Evolutionary conservation across 2,329 filamentous ascomycete genomes (phyloP).

Genomic region (Cladobotryum protrusum): DNA sequence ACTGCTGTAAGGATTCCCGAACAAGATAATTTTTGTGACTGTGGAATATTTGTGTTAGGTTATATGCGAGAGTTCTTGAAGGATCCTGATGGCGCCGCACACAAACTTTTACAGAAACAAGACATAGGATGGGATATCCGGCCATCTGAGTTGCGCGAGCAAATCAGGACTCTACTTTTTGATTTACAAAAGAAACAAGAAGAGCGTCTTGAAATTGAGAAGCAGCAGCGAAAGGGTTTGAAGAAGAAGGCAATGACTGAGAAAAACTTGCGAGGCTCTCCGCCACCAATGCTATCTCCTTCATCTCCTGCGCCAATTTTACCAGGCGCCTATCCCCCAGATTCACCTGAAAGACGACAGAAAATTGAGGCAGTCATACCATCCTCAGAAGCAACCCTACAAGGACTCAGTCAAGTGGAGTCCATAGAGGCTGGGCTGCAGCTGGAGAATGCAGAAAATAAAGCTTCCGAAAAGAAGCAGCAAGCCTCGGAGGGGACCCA

Average conservation of each 20-base stretch:
- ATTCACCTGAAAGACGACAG: conserved; percentile 2
- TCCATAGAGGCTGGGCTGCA: neutral
- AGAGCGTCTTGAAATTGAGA: conserved; percentile 31
- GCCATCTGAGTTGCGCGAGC: conserved; percentile 52
- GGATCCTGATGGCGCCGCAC: conserved; percentile 64
- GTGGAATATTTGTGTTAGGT: conserved; percentile 77
- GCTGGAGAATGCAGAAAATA: neutral
- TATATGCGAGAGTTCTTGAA: conserved; percentile 79
- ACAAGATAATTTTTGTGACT: conserved; percentile 83
- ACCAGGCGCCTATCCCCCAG: conserved; percentile 8
- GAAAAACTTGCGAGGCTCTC: conserved; percentile 8
- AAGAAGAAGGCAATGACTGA: conserved; percentile 14
- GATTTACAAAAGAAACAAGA: conserved; percentile 54
- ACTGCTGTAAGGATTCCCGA: conserved; percentile 69
- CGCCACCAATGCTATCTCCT: neutral
- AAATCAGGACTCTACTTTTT: conserved; percentile 62
- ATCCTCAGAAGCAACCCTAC: neutral
- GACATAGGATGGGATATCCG: conserved; percentile 47
- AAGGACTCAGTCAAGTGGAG: too few species aligned
- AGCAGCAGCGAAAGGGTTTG: conserved; percentile 21
- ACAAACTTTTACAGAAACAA: conserved; percentile 58
- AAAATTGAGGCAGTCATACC: neutral
- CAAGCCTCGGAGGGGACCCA: neutral
- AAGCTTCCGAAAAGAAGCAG: neutral
- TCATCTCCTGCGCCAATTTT: conserved; percentile 5